Conservation (phyloP, 192 early-diverging fungal species). For the Coemansia umbellata region DNA sequence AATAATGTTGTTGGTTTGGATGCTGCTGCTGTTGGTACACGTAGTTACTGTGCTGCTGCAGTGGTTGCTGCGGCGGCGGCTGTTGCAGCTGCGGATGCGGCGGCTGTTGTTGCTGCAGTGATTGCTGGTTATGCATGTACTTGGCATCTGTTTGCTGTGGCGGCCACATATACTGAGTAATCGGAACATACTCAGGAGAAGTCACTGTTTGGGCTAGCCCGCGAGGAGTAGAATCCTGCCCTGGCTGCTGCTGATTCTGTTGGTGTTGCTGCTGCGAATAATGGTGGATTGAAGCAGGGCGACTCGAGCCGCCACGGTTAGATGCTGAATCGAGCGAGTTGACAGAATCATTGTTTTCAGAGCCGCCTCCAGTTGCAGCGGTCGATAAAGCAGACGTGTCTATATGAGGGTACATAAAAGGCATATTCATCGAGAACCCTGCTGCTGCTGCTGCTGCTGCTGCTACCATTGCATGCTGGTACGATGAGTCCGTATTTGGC, state of each 20-base stretch:
- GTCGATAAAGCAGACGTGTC: constrained; percentile 38
- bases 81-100: too few relatives aligned
- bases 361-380: constrained; percentile 39
- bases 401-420: constrained; percentile 40
- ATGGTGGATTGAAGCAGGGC: constrained; percentile 6
- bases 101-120: constrained; percentile 19
- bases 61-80: constrained; percentile 1
- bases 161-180: constrained; percentile 31
- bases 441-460: constrained; percentile 18
- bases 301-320: constrained; percentile 13
- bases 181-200: constrained; percentile 4
- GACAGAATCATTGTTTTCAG: constrained; percentile 46
- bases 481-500: constrained; percentile 6
- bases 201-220: constrained; percentile 10
- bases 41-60: constrained; percentile 1
- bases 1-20: constrained; percentile 3
- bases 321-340: constrained; percentile 33
- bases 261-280: constrained; percentile 4
- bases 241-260: constrained; percentile 9
- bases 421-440: constrained; percentile 16
- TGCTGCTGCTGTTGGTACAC: constrained; percentile 6
- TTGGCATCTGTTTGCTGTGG: constrained; percentile 7
- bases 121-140: constrained; percentile 5
- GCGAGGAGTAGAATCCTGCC: neutral
- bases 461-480: constrained; percentile 29